Conservation (phyloP, 2,329 filamentous ascomycete genomes). For the Colletotrichum eremochloae region DNA sequence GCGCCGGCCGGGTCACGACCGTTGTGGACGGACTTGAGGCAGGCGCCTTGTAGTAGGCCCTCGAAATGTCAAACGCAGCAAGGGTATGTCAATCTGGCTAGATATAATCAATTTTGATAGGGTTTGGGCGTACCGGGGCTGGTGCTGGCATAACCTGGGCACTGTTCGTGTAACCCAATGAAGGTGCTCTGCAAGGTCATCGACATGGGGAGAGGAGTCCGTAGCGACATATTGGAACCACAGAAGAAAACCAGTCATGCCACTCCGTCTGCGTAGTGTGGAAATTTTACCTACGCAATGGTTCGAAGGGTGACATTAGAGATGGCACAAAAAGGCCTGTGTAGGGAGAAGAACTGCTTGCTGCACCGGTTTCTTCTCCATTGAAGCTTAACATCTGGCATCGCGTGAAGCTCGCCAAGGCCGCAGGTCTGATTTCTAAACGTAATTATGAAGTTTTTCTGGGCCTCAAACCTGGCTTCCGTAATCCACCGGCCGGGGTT, state of each 20-base stretch:
- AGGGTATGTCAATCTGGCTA: constrained; percentile 13
- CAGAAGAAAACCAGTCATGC: background rate
- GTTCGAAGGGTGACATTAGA: background rate
- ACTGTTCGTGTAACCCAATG: constrained; percentile 10
- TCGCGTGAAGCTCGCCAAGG: constrained; percentile 4
- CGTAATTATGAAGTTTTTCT: background rate
- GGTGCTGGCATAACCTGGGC: constrained; percentile 15
- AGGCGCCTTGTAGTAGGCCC: background rate
- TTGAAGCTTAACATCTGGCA: background rate
- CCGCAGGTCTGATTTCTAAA: constrained; percentile 4
- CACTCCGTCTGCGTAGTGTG: constrained; percentile 1
- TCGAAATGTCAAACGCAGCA: constrained; percentile 18
- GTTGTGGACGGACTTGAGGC: background rate
- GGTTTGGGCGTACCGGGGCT: constrained; percentile 8
- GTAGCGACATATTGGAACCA: too few relatives aligned
- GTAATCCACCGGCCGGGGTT: constrained; percentile 8
- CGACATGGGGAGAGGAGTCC: background rate
- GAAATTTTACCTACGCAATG: background rate
- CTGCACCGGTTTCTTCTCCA: background rate
- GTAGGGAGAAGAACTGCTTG: background rate
- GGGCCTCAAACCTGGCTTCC: background rate
- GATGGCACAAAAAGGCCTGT: background rate
- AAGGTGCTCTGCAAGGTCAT: constrained; percentile 4
- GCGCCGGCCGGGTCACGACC: background rate
- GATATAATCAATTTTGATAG: constrained; percentile 26